Percentiles rank a stretch among this genome's conserved stretches.
Conservation (phyloP, 345 rosid genomes). For the Streptanthus diversifolius region DNA sequence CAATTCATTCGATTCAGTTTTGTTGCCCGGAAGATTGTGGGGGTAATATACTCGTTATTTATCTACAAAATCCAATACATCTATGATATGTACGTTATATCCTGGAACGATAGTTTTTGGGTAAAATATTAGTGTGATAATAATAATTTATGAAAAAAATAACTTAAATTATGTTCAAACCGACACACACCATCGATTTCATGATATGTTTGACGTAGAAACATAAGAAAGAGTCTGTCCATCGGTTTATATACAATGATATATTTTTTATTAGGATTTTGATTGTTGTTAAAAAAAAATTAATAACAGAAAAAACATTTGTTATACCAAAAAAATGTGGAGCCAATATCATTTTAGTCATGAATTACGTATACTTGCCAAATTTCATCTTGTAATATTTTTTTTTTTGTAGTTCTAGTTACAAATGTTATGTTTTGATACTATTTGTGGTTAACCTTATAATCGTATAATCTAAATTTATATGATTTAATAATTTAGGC, state of each 20-base stretch:
- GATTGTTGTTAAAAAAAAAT: no score
- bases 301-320: no score
- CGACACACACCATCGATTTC: not conserved
- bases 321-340: not conserved
- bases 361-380: not conserved
- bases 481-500: not conserved
- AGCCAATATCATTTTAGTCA: not conserved
- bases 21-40: not conserved
- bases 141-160: not conserved
- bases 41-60: not conserved
- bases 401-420: not conserved
- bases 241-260: no score
- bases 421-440: not conserved
- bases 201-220: constrained; percentile 5
- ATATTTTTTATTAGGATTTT: no score
- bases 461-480: not conserved
- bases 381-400: not conserved
- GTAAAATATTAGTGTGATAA: not conserved
- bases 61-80: not conserved
- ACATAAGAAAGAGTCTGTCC: not conserved
- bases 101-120: not conserved
- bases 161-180: not conserved
- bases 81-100: not conserved
- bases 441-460: not conserved
- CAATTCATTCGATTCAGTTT: not conserved